Evolutionary conservation across 2,329 filamentous ascomycete species (phyloP).

Genomic region (Monosporascus sp.): DNA sequence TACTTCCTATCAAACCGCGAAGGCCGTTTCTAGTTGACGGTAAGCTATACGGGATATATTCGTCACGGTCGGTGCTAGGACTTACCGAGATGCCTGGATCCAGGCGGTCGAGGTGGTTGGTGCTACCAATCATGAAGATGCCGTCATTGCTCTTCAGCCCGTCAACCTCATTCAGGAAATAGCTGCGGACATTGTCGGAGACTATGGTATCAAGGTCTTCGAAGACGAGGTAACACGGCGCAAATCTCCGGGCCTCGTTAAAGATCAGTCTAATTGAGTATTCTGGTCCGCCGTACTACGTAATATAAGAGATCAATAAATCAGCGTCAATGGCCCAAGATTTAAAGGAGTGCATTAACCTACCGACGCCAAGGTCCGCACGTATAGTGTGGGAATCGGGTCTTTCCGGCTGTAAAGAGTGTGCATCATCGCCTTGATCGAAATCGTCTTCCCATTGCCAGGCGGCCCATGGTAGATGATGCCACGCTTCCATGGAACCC

Average conservation of each 20-base stretch:
- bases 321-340: background rate
- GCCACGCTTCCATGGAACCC: conserved; percentile 67
- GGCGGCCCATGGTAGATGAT: conserved; percentile 63
- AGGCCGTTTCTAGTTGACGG: conserved; percentile 49
- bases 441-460: conserved; percentile 64
- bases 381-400: conserved; percentile 56
- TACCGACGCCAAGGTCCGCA: conserved; percentile 42
- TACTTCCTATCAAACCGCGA: conserved; percentile 65
- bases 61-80: background rate
- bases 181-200: conserved; percentile 53
- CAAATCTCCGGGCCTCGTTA: conserved; percentile 51
- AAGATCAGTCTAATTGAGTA: conserved; percentile 49
- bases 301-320: conserved; percentile 1
- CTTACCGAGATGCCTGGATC: conserved; percentile 58
- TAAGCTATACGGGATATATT: background rate
- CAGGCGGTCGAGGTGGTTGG: conserved; percentile 60
- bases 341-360: conserved; percentile 8
- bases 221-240: conserved; percentile 66
- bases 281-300: conserved; percentile 50
- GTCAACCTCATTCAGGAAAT: conserved; percentile 70
- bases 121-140: conserved; percentile 63
- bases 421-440: conserved; percentile 66
- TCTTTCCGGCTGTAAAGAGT: conserved; percentile 49
- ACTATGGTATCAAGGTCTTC: conserved; percentile 68
- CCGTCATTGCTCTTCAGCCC: conserved; percentile 65